These are phyloP conservation scores for Dothideomycetidae sp. DNA, from an alignment of 2,329 filamentous ascomycete species.

Conservation along the genomic window DNA sequence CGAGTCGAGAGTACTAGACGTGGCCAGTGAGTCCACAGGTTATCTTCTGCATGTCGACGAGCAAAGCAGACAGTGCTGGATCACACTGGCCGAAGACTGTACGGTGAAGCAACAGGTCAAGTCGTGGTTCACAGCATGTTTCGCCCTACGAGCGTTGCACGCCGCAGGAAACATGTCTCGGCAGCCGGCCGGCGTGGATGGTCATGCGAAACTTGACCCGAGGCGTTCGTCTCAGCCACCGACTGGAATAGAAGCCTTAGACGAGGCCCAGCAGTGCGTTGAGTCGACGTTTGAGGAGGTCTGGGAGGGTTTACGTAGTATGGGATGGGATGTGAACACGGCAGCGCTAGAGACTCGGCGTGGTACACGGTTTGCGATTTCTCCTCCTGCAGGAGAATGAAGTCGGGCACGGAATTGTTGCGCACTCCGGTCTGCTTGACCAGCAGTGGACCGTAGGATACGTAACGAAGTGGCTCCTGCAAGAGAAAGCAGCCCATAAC, in stretches of 20 bases:
- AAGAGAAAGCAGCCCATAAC: no score
- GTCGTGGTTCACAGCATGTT: conserved; percentile 39
- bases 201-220: conserved; percentile 3
- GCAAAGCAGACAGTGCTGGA: conserved; percentile 26
- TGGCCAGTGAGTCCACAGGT: conserved; percentile 10
- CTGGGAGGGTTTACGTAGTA: conserved; percentile 26
- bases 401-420: no score
- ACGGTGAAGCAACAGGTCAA: conserved; percentile 38
- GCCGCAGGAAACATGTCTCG: conserved; percentile 14
- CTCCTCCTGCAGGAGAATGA: background rate
- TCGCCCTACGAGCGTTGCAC: conserved; percentile 38
- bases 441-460: no score
- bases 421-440: no score
- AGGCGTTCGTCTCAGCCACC: background rate
- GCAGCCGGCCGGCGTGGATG: conserved; percentile 9
- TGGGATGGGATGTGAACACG: conserved; percentile 53
- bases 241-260: background rate
- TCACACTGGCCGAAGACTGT: conserved; percentile 49
- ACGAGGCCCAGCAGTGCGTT: background rate
- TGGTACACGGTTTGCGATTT: conserved; percentile 24
- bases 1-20: conserved; percentile 6
- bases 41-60: conserved; percentile 7
- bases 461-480: no score
- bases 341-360: conserved; percentile 52
- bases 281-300: conserved; percentile 26